A percentile compares a stretch with the other conserved stretches of the same genome.
Conservation (phyloP, 208 protist species). For the Wallacemonas sp. region DNA sequence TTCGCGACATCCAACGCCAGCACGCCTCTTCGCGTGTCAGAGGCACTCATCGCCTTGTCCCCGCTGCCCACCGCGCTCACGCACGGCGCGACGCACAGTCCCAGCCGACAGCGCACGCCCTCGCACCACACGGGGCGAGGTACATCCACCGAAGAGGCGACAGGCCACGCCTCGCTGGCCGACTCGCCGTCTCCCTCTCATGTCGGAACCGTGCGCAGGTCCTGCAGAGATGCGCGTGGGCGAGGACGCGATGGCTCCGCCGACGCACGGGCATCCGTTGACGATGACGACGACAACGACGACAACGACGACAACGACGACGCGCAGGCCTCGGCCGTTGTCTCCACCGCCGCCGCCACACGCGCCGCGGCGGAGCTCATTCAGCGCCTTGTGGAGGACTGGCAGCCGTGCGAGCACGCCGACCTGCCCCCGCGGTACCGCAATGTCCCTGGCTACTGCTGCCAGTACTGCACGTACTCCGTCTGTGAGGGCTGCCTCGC, state of each 20-base stretch:
- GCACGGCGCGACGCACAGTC: not conserved
- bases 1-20: not conserved
- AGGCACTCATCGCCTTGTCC: too few species aligned
- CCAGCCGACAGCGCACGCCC: not conserved
- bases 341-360: slow-evolving; percentile 14
- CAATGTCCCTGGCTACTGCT: slow-evolving; percentile 63
- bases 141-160: not conserved
- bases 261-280: too few species aligned
- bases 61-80: not conserved
- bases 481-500: slow-evolving; percentile 64
- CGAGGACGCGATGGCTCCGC: too few species aligned
- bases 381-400: slow-evolving; percentile 21
- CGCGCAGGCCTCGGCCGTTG: not conserved
- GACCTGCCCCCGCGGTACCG: slow-evolving; percentile 57
- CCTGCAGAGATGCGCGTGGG: too few species aligned
- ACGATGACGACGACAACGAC: too few species aligned
- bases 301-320: too few species aligned
- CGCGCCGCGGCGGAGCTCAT: slow-evolving; percentile 9
- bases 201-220: too few species aligned
- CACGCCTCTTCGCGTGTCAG: too few species aligned
- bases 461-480: slow-evolving; percentile 84
- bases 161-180: not conserved
- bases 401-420: slow-evolving; percentile 48
- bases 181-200: not conserved
- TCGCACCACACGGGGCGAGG: not conserved